A percentile compares a stretch with the other conserved stretches of the same genome.
Conservation (phyloP, 208 protist species). For the Leishmania martiniquensis region DNA sequence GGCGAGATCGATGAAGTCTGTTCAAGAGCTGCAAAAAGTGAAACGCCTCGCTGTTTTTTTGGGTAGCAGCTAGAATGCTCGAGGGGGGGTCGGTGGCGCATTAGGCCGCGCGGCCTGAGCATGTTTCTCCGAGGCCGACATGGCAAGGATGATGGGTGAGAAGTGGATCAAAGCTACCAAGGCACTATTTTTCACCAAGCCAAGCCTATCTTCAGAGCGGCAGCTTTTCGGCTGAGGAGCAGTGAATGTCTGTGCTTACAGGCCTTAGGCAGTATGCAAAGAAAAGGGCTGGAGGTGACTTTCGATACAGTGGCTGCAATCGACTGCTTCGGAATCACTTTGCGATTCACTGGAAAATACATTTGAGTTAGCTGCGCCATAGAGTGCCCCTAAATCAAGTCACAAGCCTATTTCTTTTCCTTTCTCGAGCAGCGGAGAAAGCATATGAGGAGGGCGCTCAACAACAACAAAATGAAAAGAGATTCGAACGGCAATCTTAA, state of each 20-base stretch:
- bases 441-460: background rate
- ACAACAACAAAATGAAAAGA: constrained; percentile 1
- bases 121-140: background rate
- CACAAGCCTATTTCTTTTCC: background rate
- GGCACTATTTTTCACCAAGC: background rate
- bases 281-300: background rate
- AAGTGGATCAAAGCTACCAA: background rate
- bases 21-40: background rate
- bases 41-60: background rate
- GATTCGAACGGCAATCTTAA: background rate
- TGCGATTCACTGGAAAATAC: background rate
- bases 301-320: background rate
- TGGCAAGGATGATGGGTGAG: background rate
- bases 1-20: background rate
- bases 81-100: background rate
- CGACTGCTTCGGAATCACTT: background rate
- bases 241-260: no score
- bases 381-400: background rate
- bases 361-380: background rate
- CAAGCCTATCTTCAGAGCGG: background rate
- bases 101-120: background rate
- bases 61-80: background rate
- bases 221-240: background rate
- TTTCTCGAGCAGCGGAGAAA: background rate
- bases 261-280: background rate